Evolutionary conservation across 768 basidiomycete genomes (phyloP).

Genomic region (Phaeotremella fagi): DNA sequence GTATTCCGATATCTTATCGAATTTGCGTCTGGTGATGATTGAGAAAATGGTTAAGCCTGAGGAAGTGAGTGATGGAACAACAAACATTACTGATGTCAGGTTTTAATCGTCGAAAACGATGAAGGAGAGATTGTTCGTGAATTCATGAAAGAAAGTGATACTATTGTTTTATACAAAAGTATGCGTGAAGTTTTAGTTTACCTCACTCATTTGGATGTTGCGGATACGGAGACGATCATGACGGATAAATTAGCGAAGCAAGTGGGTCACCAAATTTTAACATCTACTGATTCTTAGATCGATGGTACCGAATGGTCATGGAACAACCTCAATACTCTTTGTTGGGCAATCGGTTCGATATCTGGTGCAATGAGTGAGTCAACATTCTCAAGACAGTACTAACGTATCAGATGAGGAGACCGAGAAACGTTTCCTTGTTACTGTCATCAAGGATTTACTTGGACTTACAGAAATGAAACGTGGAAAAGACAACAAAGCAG

Average conservation of each 20-base stretch:
- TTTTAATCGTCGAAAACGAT: slow-evolving; percentile 96
- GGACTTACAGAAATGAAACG: slow-evolving; percentile 97
- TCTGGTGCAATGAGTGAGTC: slow-evolving; percentile 96
- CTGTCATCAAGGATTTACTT: slow-evolving; percentile 97
- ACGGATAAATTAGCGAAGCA: slow-evolving; percentile 97
- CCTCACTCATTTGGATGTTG: slow-evolving; percentile 91
- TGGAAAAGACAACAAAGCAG: slow-evolving; percentile 99
- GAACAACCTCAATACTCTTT: slow-evolving; percentile 97
- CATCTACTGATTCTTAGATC: slow-evolving; percentile 49
- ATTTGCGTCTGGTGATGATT: slow-evolving; percentile 89
- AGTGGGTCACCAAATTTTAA: slow-evolving; percentile 49
- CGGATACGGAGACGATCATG: slow-evolving; percentile 92
- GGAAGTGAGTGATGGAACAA: slow-evolving; percentile 59
- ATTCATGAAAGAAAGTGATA: slow-evolving; percentile 97
- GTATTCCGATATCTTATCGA: slow-evolving; percentile 90
- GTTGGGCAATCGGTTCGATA: slow-evolving; percentile 99
- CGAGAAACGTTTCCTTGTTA: slow-evolving; percentile 97
- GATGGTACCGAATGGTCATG: slow-evolving; percentile 98
- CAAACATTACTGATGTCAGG: slow-evolving; percentile 53
- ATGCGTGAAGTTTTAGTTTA: slow-evolving; percentile 98
- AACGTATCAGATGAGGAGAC: slow-evolving; percentile 79
- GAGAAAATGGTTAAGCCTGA: slow-evolving; percentile 99
- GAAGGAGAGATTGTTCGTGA: slow-evolving; percentile 99
- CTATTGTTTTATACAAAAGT: slow-evolving; percentile 96
- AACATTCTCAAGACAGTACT: not conserved